A percentile compares a stretch with the other conserved stretches of the same genome.
Conservation (phyloP, 2,329 filamentous ascomycete species). For the Colletotrichum incanum region DNA sequence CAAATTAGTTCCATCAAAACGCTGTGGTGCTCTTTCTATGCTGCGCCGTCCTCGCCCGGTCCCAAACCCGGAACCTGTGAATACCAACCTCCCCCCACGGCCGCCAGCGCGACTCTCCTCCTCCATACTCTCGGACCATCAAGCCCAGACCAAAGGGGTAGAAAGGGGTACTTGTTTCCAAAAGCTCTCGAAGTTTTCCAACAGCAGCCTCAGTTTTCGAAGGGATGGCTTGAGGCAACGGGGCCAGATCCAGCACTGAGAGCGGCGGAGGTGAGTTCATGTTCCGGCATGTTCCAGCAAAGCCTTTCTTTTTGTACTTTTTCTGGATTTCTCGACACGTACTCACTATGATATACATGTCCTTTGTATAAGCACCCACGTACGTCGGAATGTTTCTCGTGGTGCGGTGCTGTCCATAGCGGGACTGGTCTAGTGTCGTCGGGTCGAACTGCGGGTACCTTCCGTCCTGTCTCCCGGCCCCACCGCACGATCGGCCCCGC, state of each 20-base stretch:
- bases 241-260: conserved; percentile 26
- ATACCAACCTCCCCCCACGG: no score
- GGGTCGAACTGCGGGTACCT: conserved; percentile 1
- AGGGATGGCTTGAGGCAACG: conserved; percentile 28
- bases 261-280: conserved; percentile 13
- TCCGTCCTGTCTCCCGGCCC: conserved; percentile 5
- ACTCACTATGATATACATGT: not conserved
- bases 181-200: not conserved
- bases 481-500: not conserved
- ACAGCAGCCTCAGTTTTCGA: conserved; percentile 15
- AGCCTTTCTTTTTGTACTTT: conserved; percentile 6
- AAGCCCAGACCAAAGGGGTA: not conserved
- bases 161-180: not conserved
- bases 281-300: conserved; percentile 4
- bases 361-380: not conserved
- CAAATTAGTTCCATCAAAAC: not conserved
- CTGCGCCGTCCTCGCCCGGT: not conserved
- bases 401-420: not conserved
- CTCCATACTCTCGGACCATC: not conserved
- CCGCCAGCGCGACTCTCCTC: no score
- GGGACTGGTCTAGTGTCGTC: conserved; percentile 5
- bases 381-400: no score
- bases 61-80: not conserved
- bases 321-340: not conserved
- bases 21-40: accelerated